phyloP scores from a whole-genome alignment of 352 stramenopile species.

The Phytopythium sindhum region DNA sequence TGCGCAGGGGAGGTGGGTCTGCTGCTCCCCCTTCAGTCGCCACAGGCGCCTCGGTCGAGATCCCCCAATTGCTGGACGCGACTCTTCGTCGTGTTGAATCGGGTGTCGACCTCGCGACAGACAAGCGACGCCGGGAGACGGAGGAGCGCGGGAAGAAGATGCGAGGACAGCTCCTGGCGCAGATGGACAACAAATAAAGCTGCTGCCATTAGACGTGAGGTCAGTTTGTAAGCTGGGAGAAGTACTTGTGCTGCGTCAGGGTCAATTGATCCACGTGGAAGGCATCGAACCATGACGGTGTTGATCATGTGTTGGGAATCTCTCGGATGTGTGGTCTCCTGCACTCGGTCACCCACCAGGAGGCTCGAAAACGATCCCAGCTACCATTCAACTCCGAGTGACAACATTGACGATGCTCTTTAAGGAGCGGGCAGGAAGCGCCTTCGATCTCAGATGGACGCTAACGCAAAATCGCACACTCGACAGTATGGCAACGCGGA shows the following conservation, averaged over 20 bases:
- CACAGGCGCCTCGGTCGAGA: background rate
- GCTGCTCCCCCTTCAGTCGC: too few species aligned
- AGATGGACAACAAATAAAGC: background rate
- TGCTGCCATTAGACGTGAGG: too few species aligned
- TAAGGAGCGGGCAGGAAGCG: conserved; percentile 2
- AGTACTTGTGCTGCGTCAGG: too few species aligned
- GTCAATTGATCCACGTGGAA: too few species aligned
- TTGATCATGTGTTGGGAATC: too few species aligned
- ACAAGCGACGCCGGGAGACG: background rate
- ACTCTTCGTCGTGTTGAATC: background rate
- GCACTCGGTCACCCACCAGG: background rate
- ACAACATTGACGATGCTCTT: background rate
- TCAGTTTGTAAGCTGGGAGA: too few species aligned
- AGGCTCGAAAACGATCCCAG: background rate
- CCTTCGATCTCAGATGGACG: background rate
- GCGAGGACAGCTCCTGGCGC: background rate
- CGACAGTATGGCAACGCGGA: background rate
- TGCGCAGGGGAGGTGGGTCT: background rate
- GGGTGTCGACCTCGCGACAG: background rate
- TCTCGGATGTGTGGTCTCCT: too few species aligned
- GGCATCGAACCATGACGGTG: too few species aligned
- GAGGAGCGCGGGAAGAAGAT: background rate
- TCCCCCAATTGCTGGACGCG: background rate
- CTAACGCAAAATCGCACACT: background rate
- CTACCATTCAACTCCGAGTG: background rate